Conservation (phyloP, 768 basidiomycete genomes). For the Rossbeevera mucosa region DNA sequence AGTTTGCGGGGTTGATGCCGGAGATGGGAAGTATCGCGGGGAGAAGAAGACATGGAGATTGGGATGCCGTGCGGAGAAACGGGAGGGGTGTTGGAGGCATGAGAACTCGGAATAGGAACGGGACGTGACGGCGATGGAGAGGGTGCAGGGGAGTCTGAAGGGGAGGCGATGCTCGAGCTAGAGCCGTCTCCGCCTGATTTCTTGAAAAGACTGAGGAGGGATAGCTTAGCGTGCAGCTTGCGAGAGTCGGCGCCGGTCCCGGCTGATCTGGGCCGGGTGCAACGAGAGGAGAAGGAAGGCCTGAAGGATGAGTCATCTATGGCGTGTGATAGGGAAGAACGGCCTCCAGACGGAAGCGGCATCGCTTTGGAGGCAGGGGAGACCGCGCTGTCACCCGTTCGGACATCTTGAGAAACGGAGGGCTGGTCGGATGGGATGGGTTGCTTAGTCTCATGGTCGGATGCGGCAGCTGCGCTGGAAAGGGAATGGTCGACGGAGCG, state of each 20-base stretch:
- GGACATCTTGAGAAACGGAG: slow-evolving; percentile 2
- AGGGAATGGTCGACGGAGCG: slow-evolving; percentile 74
- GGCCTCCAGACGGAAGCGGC: slow-evolving; percentile 39
- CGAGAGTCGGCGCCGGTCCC: slow-evolving; percentile 60
- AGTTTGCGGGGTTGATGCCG: slow-evolving; percentile 21
- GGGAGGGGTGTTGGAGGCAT: slow-evolving; percentile 18
- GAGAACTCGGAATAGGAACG: slow-evolving; percentile 19
- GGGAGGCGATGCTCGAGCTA: slow-evolving; percentile 32
- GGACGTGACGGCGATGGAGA: slow-evolving; percentile 27
- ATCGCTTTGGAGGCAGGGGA: slow-evolving; percentile 4
- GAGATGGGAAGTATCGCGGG: slow-evolving; percentile 21
- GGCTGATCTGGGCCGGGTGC: slow-evolving; percentile 65
- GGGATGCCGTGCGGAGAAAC: slow-evolving; percentile 27
- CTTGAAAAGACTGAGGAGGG: slow-evolving; percentile 70
- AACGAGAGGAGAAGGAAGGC: slow-evolving; percentile 30
- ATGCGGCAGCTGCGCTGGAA: slow-evolving; percentile 35
- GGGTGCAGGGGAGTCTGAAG: slow-evolving; percentile 27
- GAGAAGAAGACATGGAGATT: slow-evolving; percentile 27
- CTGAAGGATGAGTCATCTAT: slow-evolving; percentile 31
- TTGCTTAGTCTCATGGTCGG: slow-evolving; percentile 27
- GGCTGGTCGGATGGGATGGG: slow-evolving; percentile 16
- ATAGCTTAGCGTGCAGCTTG: slow-evolving; percentile 66
- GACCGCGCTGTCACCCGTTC: neutral
- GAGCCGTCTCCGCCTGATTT: slow-evolving; percentile 43
- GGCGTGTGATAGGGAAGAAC: slow-evolving; percentile 68